A percentile compares a stretch with the other conserved stretches of the same genome.
phyloP scores from a whole-genome alignment of 202 grass and related monocot genomes.

The Musa balbisiana region DNA sequence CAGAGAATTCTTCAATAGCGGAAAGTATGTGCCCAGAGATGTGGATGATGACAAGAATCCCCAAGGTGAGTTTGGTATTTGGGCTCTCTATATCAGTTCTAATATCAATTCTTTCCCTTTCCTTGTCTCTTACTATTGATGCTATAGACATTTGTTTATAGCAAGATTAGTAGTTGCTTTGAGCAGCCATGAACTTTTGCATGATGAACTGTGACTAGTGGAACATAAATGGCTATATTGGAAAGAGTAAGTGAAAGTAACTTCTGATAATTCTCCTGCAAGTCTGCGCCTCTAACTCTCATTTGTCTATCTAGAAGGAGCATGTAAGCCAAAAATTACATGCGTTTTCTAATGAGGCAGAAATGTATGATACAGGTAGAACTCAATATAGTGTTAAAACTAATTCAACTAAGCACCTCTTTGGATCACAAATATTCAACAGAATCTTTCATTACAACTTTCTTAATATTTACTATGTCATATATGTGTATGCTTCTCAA shows the following conservation, averaged over 20 bases:
- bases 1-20: constrained; percentile 50
- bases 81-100: neutral
- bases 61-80: constrained; percentile 32
- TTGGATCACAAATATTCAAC: no score
- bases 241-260: neutral
- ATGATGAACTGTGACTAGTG: neutral
- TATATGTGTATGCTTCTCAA: no score
- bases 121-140: neutral
- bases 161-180: neutral
- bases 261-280: neutral
- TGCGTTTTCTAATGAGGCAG: no score
- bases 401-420: no score
- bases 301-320: no score
- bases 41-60: constrained; percentile 32
- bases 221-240: neutral
- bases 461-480: no score
- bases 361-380: no score
- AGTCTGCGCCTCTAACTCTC: no score
- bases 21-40: constrained; percentile 31
- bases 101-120: constrained; percentile 4
- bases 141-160: neutral
- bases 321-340: no score
- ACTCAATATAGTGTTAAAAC: no score
- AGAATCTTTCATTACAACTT: no score
- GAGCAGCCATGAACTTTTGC: neutral